A percentile compares a stretch with the other conserved stretches of the same genome.
phyloP scores from a whole-genome alignment of 106 monocot genomes.

The Allium sativum region DNA sequence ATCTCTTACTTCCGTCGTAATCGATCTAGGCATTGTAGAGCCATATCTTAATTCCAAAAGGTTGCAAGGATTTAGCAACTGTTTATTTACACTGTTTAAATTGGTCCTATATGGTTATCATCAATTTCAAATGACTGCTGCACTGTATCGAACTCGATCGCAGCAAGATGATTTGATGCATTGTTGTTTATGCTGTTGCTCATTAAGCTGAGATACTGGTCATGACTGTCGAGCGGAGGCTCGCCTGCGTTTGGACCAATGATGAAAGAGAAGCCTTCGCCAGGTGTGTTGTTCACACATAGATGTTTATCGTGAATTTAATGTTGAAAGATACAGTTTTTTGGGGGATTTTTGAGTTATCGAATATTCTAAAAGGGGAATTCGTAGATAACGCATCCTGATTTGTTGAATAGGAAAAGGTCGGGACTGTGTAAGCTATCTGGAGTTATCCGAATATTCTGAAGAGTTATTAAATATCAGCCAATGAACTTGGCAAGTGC shows the following conservation, averaged over 20 bases:
- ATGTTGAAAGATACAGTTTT: conserved; percentile 59
- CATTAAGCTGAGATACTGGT: conserved; percentile 71
- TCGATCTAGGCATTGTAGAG: conserved; percentile 59
- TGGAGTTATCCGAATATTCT: conserved; percentile 45
- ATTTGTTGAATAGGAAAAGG: conserved; percentile 20
- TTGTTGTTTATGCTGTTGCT: conserved; percentile 39
- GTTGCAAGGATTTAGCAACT: conserved; percentile 14
- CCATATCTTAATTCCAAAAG: conserved; percentile 33
- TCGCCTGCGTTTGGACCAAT: conserved; percentile 20
- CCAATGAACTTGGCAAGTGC: no score
- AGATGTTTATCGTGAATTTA: conserved; percentile 50
- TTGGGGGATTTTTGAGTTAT: background rate
- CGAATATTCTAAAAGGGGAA: conserved; percentile 12
- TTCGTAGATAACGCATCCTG: conserved; percentile 32
- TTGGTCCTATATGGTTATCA: conserved; percentile 66
- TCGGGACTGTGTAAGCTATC: conserved; percentile 12
- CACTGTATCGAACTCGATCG: conserved; percentile 72
- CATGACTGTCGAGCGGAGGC: conserved; percentile 34
- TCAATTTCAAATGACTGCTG: conserved; percentile 66
- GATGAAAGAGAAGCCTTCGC: conserved; percentile 64
- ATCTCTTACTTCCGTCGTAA: conserved; percentile 35
- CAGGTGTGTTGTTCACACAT: conserved; percentile 8
- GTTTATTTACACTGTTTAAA: conserved; percentile 50
- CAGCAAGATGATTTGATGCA: conserved; percentile 38
- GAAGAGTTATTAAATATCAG: no score